These are phyloP conservation scores for Annona squamosa DNA, from an alignment of 164 flowering plant genomes.

Conservation along the genomic window DNA sequence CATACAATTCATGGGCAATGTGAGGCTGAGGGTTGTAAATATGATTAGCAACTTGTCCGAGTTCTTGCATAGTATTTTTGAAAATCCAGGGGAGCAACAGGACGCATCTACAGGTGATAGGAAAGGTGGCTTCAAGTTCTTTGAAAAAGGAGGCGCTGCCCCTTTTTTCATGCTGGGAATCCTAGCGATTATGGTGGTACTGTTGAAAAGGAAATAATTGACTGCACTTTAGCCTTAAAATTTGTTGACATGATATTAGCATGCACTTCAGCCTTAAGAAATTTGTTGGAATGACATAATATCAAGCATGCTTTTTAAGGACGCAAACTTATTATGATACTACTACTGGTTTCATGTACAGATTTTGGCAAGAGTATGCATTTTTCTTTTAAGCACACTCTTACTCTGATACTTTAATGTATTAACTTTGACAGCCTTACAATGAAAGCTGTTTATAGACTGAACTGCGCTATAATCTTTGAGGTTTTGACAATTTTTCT, in stretches of 20 bases:
- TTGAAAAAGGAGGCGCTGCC: slow-evolving; percentile 22
- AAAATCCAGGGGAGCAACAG: slow-evolving; percentile 13
- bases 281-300: no score
- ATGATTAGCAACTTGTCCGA: slow-evolving; percentile 37
- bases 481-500: no score
- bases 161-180: slow-evolving; percentile 39
- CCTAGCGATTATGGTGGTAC: slow-evolving; percentile 35
- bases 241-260: slow-evolving; percentile 10
- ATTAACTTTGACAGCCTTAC: no score
- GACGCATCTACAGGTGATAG: slow-evolving; percentile 12
- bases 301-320: no score
- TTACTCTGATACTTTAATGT: no score
- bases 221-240: not conserved
- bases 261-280: no score
- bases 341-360: no score
- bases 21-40: slow-evolving; percentile 34
- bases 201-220: slow-evolving; percentile 29
- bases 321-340: no score
- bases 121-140: slow-evolving; percentile 5
- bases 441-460: no score
- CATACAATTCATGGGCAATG: slow-evolving; percentile 19
- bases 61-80: slow-evolving; percentile 34
- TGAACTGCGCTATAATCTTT: no score
- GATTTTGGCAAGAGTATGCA: no score
- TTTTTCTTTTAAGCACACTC: no score